Base-by-base conservation (phyloP, 1,139 yeast species). In the Scheffersomyces stambukii region DNA sequence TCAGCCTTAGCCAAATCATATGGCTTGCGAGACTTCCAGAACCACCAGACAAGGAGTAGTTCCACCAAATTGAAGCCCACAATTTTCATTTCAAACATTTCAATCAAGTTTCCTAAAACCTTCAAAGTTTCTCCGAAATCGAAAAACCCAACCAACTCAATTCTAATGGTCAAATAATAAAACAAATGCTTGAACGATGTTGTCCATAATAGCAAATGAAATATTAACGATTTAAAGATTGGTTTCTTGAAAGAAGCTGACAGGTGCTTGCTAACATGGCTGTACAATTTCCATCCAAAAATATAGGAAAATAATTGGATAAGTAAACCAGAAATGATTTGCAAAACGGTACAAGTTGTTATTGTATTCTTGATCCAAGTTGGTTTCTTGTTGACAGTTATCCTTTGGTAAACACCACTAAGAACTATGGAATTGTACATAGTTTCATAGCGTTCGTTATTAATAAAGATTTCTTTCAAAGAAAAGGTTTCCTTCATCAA, bases 81-180 rank as follows among this genome's bases (percentile, higher is more conserved):
- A 7, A 30, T 12, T 19, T 34, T 31, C 13, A 39, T 20, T 15
- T 32, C 26, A 15, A 27, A 32, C 9, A 8, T 18, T 18, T 35
- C 41, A 23, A 39, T 29, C 13, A 39, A 24, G 11, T 21, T 21
- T 5, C 41, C 37, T 17, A 37, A 16, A 3, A 29, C 30, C n/a
- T 25, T 14, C 21, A 41, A 31, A 13, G 33, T 21, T 30, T 39
- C 45, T 12, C 29, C 38, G 20, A 34, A 40, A 23, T 41, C 42
- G 25, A 39, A 37, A 6, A 36, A 19, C 6, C 45, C 45, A 16
- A 13, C 14, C 12, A 38, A 19, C 10, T 5, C 12, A 11, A 38
- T 14, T 9, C 21, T 23, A 23, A 34, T 17, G 12, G 22, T 23
- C 4, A 33, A 6, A 5, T 21, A 21, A 14, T 23, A 18, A 8